Conservation (phyloP, 768 basidiomycete genomes). For the Panus rudis region DNA sequence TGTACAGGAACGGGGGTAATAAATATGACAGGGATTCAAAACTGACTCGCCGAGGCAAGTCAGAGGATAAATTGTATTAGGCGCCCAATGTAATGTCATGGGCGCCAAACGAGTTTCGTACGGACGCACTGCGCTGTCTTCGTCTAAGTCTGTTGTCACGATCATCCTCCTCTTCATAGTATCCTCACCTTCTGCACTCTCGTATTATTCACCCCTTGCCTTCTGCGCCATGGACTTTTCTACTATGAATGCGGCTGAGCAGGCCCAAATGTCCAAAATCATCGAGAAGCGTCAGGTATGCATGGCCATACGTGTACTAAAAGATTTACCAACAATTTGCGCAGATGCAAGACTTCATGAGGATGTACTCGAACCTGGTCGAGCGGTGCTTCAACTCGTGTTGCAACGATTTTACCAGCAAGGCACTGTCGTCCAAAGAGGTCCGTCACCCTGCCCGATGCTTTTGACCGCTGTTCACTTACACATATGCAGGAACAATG, state of each 20-base stretch:
- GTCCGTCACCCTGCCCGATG: slow-evolving; percentile 28
- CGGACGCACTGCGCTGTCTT: too few relatives aligned
- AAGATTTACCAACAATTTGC: slow-evolving; percentile 2
- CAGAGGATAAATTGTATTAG: too few relatives aligned
- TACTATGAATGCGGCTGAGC: slow-evolving; percentile 80
- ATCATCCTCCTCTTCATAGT: not conserved
- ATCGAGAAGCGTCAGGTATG: slow-evolving; percentile 95
- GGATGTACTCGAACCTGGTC: slow-evolving; percentile 88
- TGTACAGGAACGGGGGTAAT: too few relatives aligned
- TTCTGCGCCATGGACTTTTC: slow-evolving; percentile 77
- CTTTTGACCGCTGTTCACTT: slow-evolving; percentile 4
- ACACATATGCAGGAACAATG: slow-evolving; percentile 66
- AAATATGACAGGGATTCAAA: too few relatives aligned
- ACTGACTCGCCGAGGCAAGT: too few relatives aligned
- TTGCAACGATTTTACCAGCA: slow-evolving; percentile 95
- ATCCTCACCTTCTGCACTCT: not conserved
- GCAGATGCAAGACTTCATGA: slow-evolving; percentile 98
- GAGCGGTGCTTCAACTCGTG: slow-evolving; percentile 96
- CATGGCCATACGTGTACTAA: slow-evolving; percentile 4
- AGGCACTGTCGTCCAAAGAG: slow-evolving; percentile 90
- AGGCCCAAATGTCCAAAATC: slow-evolving; percentile 91
- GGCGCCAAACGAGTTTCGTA: too few relatives aligned
- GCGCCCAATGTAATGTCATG: too few relatives aligned
- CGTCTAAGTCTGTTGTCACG: too few relatives aligned
- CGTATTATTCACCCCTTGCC: slow-evolving; percentile 3